Evolutionary conservation across 2,329 filamentous ascomycete species (phyloP), one percentile per base, ranked within the genome.

Genomic region (Phaeophleospora eucalypticola): DNA sequence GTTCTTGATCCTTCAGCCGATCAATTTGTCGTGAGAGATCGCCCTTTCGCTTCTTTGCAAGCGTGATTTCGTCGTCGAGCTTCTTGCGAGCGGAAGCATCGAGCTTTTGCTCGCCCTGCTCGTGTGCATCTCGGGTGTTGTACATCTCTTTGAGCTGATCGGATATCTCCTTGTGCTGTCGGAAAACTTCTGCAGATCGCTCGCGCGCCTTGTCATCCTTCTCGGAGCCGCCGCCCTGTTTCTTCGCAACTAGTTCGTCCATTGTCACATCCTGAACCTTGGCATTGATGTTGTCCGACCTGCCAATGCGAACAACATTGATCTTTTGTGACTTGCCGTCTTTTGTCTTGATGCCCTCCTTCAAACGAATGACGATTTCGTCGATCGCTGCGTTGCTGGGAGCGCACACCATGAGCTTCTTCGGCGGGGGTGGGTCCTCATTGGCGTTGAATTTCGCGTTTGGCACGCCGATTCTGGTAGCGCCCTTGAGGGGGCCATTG

Each of bases 311-410:
- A 46, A 98, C 79, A 16, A 98, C 87, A 39, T 88, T 89, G 61
- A 97, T 79, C 54, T 87, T 86, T 56, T 87, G 83, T 10, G 75
- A 74, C 20, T 82, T 77, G 1, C 93, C 91, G 36, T 78, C 80
- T 48, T 80, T 76, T 0, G 88, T 90, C 62, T 84, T 91, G 43
- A 98, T 79, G 3, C 93, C 93, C 43, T 81, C 75, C 69, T 95
- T 97, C 61, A 98, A 79, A 71, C 93, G 85, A 66, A 96, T 83
- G 15, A 98, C 93, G 52, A 98, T 67, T 67, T 98, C 93, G 65
- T 98, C 93, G 4, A 98, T 93, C 24, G 93, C 93, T 4, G 93
- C 93, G 67, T 98, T 98, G 76, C 90, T 97, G 12, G 93, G 93
- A n/a, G 93, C 93, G 63, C 93, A 98, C 18, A 98, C 88, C 19